Percentiles rank a stretch among this genome's conserved stretches.
phyloP scores from a whole-genome alignment of 768 basidiomycete genomes.

The Auricularia sp. region DNA sequence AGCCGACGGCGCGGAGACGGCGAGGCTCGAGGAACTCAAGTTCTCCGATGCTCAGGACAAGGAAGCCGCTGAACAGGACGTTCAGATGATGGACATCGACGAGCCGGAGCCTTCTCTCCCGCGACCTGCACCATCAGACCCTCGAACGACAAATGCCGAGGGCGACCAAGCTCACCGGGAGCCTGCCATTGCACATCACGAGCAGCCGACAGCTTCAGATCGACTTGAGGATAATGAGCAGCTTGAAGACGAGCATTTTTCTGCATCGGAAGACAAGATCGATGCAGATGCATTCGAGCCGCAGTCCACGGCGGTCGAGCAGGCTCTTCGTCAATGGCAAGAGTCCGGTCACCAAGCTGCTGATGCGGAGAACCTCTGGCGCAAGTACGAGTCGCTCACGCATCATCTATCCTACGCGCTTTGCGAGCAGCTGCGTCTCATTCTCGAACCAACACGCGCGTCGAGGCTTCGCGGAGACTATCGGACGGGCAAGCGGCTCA shows the following conservation, averaged over 20 bases:
- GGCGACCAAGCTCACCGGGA: neutral
- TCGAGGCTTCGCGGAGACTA: conserved; percentile 95
- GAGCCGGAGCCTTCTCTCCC: neutral
- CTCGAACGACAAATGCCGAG: neutral
- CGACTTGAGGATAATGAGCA: conserved; percentile 15
- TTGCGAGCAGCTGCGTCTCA: conserved; percentile 93
- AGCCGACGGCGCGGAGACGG: conserved; percentile 72
- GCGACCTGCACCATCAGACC: neutral
- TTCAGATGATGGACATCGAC: neutral
- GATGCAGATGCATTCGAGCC: conserved; percentile 18
- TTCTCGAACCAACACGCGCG: conserved; percentile 88
- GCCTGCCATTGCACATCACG: neutral
- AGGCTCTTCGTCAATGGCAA: conserved; percentile 52
- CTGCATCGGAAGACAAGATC: conserved; percentile 23
- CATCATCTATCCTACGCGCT: conserved; percentile 83
- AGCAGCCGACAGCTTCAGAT: neutral
- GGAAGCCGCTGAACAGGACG: neutral
- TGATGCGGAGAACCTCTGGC: conserved; percentile 74
- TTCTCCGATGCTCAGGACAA: conserved; percentile 50
- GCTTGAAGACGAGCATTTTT: conserved; percentile 44
- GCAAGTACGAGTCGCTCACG: conserved; percentile 80
- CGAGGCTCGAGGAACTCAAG: conserved; percentile 71
- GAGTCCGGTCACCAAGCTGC: conserved; percentile 42
- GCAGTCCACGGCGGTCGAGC: conserved; percentile 31
- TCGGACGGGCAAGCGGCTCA: conserved; percentile 91